Evolutionary conservation across 345 rosid genomes (phyloP).

Genomic region (Gossypium raimondii): DNA sequence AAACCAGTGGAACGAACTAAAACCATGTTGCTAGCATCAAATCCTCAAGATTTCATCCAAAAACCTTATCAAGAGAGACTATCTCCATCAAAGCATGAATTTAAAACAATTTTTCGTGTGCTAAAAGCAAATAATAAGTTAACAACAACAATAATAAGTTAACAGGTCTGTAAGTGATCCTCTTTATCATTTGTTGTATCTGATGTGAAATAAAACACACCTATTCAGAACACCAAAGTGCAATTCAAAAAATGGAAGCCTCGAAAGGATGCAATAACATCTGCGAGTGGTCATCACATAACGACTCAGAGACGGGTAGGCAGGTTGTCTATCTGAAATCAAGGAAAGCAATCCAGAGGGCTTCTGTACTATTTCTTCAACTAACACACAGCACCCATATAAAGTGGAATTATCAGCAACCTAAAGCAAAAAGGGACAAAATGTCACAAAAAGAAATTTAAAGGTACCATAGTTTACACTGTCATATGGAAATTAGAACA

Average conservation of each 20-base stretch:
- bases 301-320: constrained; percentile 57
- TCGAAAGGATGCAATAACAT: constrained; percentile 94
- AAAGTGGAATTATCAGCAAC: constrained; percentile 91
- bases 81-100: background rate
- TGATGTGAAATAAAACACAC: constrained; percentile 26
- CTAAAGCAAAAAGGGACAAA: constrained; percentile 24
- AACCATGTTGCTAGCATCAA: constrained; percentile 6
- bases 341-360: constrained; percentile 92
- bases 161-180: background rate
- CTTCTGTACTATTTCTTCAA: constrained; percentile 82
- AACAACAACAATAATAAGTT: background rate
- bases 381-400: constrained; percentile 87
- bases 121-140: background rate
- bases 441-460: background rate
- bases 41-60: background rate
- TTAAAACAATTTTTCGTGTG: background rate
- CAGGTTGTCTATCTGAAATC: constrained; percentile 63
- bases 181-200: background rate
- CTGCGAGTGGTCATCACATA: constrained; percentile 75
- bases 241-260: constrained; percentile 90
- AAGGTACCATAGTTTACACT: background rate
- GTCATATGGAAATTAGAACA: background rate
- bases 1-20: background rate
- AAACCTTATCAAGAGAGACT: background rate
- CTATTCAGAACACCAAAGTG: constrained; percentile 89